These are phyloP conservation scores for Eucalyptus pumila DNA, from an alignment of 345 rosid genomes.

Conservation along the genomic window DNA sequence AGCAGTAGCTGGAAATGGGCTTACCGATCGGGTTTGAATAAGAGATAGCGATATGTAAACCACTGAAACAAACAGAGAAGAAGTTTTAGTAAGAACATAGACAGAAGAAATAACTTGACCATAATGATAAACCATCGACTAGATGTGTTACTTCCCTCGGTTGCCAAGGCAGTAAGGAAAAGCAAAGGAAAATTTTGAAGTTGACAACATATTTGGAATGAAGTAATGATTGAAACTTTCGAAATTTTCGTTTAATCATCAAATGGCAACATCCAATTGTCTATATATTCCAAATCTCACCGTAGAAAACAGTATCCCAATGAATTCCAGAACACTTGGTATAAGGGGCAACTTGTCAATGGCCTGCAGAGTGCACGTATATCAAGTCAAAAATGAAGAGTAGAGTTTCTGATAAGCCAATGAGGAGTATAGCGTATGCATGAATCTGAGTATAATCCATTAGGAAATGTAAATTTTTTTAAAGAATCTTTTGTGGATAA, in stretches of 20 bases:
- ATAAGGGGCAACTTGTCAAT: slow-evolving; percentile 73
- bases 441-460: neutral
- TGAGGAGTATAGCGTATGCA: neutral
- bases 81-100: neutral
- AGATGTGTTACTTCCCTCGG: neutral
- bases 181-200: neutral
- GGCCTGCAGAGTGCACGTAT: slow-evolving; percentile 15
- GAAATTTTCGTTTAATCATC: neutral
- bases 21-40: slow-evolving; percentile 85
- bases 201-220: neutral
- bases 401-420: neutral
- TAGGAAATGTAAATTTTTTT: neutral
- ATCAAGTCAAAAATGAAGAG: neutral
- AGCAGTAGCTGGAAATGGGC: neutral
- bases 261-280: neutral
- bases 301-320: slow-evolving; percentile 66
- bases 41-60: slow-evolving; percentile 83
- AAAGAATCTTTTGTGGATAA: neutral
- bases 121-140: neutral
- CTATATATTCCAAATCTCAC: slow-evolving; percentile 22
- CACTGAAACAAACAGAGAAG: slow-evolving; percentile 38
- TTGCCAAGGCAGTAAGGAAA: neutral
- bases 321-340: slow-evolving; percentile 51
- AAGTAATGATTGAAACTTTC: neutral
- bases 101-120: neutral